These are phyloP conservation scores for Chaetomiaceae sp. DNA, from an alignment of 2,329 filamentous ascomycete genomes.

Conservation along the genomic window DNA sequence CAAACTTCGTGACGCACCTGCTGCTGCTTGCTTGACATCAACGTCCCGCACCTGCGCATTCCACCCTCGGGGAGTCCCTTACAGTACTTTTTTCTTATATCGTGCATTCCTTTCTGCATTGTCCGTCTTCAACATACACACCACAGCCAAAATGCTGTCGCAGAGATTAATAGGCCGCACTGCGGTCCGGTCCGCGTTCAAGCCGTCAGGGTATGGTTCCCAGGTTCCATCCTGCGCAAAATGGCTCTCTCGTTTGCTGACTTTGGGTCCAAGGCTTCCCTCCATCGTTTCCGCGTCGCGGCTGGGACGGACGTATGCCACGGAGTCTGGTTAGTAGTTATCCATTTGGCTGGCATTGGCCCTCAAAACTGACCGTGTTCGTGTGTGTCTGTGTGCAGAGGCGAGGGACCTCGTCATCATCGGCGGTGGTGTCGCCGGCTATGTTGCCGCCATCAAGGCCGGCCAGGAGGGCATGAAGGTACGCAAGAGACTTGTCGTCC, in stretches of 20 bases:
- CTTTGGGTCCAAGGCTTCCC: slow-evolving; percentile 40
- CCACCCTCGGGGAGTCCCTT: slow-evolving; percentile 6
- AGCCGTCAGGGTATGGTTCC: slow-evolving; percentile 44
- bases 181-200: slow-evolving; percentile 53
- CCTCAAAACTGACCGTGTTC: slow-evolving; percentile 32
- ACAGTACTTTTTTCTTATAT: slow-evolving; percentile 13
- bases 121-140: neutral
- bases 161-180: slow-evolving; percentile 57
- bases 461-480: slow-evolving; percentile 97
- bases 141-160: slow-evolving; percentile 49
- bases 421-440: slow-evolving; percentile 95
- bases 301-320: slow-evolving; percentile 56
- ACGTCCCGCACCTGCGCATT: slow-evolving; percentile 10
- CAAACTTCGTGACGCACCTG: slow-evolving; percentile 15
- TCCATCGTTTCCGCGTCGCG: slow-evolving; percentile 45
- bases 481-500: neutral
- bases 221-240: slow-evolving; percentile 21
- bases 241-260: slow-evolving; percentile 26
- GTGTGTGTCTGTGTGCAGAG: slow-evolving; percentile 54
- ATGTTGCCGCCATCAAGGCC: slow-evolving; percentile 98
- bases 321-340: slow-evolving; percentile 47
- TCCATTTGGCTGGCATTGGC: slow-evolving; percentile 36
- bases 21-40: neutral
- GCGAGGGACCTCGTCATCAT: slow-evolving; percentile 98
- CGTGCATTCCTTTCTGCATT: slow-evolving; percentile 9